Evolutionary conservation across 371 early-diverging fungal genomes (phyloP).

Genomic region (Mortierella sp.): DNA sequence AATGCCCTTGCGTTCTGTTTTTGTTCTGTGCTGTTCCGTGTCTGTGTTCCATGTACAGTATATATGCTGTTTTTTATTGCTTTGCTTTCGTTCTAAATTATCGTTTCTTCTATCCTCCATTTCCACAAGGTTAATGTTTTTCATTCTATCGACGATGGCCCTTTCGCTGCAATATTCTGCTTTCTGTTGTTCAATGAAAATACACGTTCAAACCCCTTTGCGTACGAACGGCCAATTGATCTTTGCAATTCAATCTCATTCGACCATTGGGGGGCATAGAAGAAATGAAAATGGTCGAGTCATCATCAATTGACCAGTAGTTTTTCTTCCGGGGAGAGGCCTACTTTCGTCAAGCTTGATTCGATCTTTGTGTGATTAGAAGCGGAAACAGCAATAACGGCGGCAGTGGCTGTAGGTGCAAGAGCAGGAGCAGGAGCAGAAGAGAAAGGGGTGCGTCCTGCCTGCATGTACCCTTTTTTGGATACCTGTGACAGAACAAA

Average conservation of each 20-base stretch:
- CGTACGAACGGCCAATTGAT: constrained; percentile 9
- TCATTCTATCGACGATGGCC: too few species aligned
- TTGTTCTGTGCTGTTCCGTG: neutral
- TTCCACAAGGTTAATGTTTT: neutral
- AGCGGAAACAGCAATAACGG: too few species aligned
- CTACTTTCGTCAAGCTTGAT: too few species aligned
- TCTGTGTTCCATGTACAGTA: neutral
- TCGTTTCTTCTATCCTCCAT: neutral
- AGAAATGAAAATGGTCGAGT: neutral
- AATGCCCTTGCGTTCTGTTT: neutral
- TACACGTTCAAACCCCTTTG: too few species aligned
- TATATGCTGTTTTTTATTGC: neutral
- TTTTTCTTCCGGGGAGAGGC: too few species aligned
- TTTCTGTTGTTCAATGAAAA: too few species aligned
- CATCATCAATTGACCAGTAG: neutral
- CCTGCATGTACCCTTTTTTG: constrained; percentile 6
- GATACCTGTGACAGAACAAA: constrained; percentile 3
- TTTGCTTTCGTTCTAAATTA: too few species aligned
- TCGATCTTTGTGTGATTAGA: too few species aligned
- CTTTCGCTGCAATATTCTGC: too few species aligned
- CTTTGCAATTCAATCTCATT: neutral
- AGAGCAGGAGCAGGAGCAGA: too few species aligned
- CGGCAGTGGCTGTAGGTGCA: too few species aligned
- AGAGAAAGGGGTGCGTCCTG: too few species aligned
- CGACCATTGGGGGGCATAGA: neutral